These are phyloP conservation scores for Salix caprea DNA, from an alignment of 345 rosid species.

Conservation along the genomic window DNA sequence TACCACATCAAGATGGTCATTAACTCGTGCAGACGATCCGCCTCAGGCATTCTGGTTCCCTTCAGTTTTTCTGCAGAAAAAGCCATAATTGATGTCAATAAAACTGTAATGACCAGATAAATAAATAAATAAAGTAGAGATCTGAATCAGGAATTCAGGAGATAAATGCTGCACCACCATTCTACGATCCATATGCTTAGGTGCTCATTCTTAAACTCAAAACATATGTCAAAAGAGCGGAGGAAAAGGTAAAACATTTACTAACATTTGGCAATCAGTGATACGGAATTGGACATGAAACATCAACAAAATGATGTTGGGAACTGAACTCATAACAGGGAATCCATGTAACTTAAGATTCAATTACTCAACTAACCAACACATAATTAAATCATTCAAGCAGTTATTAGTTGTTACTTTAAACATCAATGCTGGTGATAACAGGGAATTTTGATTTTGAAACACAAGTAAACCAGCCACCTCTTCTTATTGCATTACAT, in stretches of 20 bases:
- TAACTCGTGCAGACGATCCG: background rate
- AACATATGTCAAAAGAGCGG: too few relatives aligned
- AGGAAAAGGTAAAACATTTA: too few relatives aligned
- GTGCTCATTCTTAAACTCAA: too few relatives aligned
- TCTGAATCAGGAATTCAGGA: background rate
- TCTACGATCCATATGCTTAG: too few relatives aligned
- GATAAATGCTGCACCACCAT: background rate
- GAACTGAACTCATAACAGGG: too few relatives aligned
- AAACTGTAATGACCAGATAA: background rate
- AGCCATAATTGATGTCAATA: background rate
- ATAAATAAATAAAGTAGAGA: background rate
- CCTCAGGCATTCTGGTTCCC: background rate
- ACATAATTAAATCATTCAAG: background rate
- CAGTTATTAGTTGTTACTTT: background rate
- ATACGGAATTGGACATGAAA: too few relatives aligned
- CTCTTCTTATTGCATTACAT: background rate
- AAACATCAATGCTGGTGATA: background rate
- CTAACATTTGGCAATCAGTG: too few relatives aligned
- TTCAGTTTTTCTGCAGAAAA: conserved; percentile 19
- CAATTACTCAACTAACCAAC: background rate
- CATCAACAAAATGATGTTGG: too few relatives aligned
- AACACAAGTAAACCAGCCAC: background rate
- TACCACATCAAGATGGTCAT: background rate
- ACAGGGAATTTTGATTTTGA: background rate
- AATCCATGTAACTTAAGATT: background rate